Evolutionary conservation across 176 grass and related monocot species (phyloP), one percentile per base, ranked within the genome.

Genomic region (Typha latifolia): DNA sequence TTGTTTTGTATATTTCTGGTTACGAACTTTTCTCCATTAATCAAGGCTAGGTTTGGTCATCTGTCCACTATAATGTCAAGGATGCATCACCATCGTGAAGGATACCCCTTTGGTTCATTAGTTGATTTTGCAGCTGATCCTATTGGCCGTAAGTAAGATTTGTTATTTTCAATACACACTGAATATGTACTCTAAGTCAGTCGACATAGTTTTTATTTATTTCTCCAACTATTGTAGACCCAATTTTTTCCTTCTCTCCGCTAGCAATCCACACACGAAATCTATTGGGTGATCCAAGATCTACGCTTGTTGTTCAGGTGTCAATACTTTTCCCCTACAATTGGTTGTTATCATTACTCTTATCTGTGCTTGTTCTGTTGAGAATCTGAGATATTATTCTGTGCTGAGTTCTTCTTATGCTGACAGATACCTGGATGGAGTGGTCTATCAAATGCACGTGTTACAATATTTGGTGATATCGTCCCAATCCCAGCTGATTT

Each of bases 401-500:
- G 32, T 15, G 64, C 37, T 43, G 9, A 43, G 37, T 43, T 43
- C 57, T 9, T 26, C 56, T 70, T 43, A 43, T 19, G 14, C 23
- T 14, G 21, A 77, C 47, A 99, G 94, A 87, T 99, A 61, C 94
- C 94, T 83, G 94, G 94, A 87, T 99, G 94, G 94, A 99, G 89
- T 73, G 89, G 85, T 5, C 65, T 99, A 47, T 99, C 94, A 37
- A 99, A 99, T 80, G 94, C 94, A 2, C 89, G 94, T 14, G 94
- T 99, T 12, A 99, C 94, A 21, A 99, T 99, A 74, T 99, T 99
- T 82, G 94, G 94, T 70, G 94, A 99, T 78, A 71, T 99, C 49
- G 71, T 89, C 32, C 94, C 94, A 73, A 75, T 99, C 32, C 81
- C 94, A 78, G 69, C 83, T 71, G 84, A 93, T 12, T 83, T 85